phyloP scores from a whole-genome alignment of 441 rosid genomes.

The Erysimum cheiri region DNA sequence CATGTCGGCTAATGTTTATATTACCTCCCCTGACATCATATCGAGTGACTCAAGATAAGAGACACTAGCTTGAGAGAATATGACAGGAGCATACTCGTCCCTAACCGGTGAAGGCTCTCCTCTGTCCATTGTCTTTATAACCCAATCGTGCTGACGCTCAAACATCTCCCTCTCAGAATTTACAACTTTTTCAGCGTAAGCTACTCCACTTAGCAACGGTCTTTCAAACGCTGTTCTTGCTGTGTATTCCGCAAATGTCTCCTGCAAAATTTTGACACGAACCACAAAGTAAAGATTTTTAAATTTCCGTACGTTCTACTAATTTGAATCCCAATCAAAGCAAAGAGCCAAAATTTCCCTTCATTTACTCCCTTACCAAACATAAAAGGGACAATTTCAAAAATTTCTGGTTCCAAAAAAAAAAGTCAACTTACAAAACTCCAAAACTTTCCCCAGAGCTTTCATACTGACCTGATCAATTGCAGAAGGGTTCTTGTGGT shows the following conservation, averaged over 20 bases:
- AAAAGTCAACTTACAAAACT: conserved; percentile 15
- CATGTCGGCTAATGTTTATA: neutral
- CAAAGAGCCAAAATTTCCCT: conserved; percentile 2
- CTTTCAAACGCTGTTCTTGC: conserved; percentile 94
- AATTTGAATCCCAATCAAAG: conserved; percentile 1
- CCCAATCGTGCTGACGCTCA: conserved; percentile 85
- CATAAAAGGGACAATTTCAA: neutral
- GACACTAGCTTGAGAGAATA: conserved; percentile 88
- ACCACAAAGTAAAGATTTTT: neutral
- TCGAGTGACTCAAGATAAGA: conserved; percentile 91
- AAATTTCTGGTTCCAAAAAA: neutral
- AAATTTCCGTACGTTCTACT: neutral
- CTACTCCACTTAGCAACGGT: conserved; percentile 92
- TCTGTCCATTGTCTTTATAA: conserved; percentile 84
- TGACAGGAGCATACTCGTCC: conserved; percentile 97
- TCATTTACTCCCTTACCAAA: conserved; percentile 21
- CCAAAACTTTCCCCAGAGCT: neutral
- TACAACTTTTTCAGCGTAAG: conserved; percentile 81
- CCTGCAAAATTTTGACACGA: conserved; percentile 53
- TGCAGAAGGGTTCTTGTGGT: conserved; percentile 90
- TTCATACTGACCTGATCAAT: conserved; percentile 81
- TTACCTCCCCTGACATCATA: conserved; percentile 99
- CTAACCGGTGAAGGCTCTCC: conserved; percentile 76
- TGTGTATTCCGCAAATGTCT: conserved; percentile 93
- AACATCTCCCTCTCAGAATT: conserved; percentile 75